phyloP scores from a whole-genome alignment of 1,284 basidiomycete genomes.

The Moesziomyces globuligerus region DNA sequence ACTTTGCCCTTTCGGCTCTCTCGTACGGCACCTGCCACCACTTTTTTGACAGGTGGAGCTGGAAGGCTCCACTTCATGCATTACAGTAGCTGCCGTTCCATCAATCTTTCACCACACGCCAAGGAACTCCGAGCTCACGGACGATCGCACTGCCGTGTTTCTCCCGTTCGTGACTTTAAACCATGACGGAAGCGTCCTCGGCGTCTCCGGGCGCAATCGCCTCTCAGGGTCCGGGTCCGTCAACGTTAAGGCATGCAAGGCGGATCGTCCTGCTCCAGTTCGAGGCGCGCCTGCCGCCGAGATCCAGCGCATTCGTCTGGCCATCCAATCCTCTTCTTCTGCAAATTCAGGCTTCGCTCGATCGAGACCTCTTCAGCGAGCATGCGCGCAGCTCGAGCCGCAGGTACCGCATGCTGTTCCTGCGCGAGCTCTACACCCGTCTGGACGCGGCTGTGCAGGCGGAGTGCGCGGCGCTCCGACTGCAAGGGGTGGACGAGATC shows the following conservation, averaged over 20 bases:
- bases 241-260: slow-evolving; percentile 23
- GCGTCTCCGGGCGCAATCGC: no score
- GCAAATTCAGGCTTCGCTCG: slow-evolving; percentile 25
- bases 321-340: slow-evolving; percentile 21
- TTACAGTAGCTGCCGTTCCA: no score
- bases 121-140: no score
- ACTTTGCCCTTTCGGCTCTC: slow-evolving; percentile 6
- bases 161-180: no score
- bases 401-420: slow-evolving; percentile 35
- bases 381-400: slow-evolving; percentile 11
- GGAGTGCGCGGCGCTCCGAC: slow-evolving; percentile 18
- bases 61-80: no score
- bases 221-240: slow-evolving; percentile 26
- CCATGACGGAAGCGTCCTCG: no score
- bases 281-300: slow-evolving; percentile 36
- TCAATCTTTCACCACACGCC: no score
- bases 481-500: slow-evolving; percentile 29
- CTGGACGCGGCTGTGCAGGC: slow-evolving; percentile 41
- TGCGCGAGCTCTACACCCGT: slow-evolving; percentile 33
- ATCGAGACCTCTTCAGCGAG: slow-evolving; percentile 27
- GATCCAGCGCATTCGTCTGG: slow-evolving; percentile 37
- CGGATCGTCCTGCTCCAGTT: slow-evolving; percentile 37
- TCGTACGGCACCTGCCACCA: no score
- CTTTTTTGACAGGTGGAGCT: no score
- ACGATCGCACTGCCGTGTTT: no score